Percentiles rank a stretch among this genome's conserved stretches.
Conservation (phyloP, 1,139 yeast species). For the Maudiozyma humilis region DNA sequence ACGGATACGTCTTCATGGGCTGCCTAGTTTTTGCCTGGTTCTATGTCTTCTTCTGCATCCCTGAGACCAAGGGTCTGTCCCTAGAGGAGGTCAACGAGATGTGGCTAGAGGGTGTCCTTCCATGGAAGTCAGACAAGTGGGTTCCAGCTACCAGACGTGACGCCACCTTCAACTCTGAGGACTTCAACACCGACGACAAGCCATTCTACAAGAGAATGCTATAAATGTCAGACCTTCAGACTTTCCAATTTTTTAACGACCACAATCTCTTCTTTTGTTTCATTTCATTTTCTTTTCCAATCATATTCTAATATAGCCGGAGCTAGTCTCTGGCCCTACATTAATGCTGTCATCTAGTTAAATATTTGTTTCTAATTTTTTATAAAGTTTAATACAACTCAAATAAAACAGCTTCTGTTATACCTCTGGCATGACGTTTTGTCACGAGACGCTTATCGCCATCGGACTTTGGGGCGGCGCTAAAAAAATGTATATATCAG, state of each 20-base stretch:
- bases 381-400: not conserved
- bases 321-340: not conserved
- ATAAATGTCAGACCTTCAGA: not conserved
- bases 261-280: not conserved
- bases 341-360: not conserved
- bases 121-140: conserved; percentile 9
- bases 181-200: conserved; percentile 2
- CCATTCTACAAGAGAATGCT: conserved; percentile 7
- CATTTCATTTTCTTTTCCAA: not conserved
- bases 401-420: too few species aligned
- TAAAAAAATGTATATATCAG: too few species aligned
- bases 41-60: conserved; percentile 9
- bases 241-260: not conserved
- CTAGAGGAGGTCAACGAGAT: conserved; percentile 9
- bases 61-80: conserved; percentile 10
- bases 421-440: too few species aligned
- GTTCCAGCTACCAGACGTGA: conserved; percentile 8
- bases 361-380: not conserved
- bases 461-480: not conserved
- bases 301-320: not conserved
- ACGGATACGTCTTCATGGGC: conserved; percentile 11
- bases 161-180: conserved; percentile 4
- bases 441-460: not conserved
- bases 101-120: conserved; percentile 1
- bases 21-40: conserved; percentile 7